Evolutionary conservation across 768 basidiomycete genomes (phyloP).

Genomic region (Tricholomella constricta): DNA sequence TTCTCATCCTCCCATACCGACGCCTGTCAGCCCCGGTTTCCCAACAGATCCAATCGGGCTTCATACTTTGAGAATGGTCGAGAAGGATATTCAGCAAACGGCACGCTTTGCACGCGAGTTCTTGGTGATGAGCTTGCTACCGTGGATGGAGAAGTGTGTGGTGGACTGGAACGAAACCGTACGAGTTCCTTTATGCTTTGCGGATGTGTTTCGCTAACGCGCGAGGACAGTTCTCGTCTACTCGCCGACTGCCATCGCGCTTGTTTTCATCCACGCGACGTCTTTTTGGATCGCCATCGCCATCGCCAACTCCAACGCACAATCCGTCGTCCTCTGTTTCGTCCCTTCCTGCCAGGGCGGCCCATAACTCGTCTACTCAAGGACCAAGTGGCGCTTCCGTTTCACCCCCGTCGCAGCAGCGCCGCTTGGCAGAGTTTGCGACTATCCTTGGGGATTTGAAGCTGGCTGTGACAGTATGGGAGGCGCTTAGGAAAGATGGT

Average conservation of each 20-base stretch:
- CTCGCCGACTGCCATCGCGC: conserved; percentile 77
- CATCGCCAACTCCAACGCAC: conserved; percentile 46
- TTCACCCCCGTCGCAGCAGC: conserved; percentile 63
- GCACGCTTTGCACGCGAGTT: conserved; percentile 86
- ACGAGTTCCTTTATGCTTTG: conserved; percentile 16
- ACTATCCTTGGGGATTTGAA: conserved; percentile 91
- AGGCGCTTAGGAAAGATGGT: conserved; percentile 80
- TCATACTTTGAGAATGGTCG: conserved; percentile 56
- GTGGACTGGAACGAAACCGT: conserved; percentile 93
- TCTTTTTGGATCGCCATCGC: conserved; percentile 68
- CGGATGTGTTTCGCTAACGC: conserved; percentile 5
- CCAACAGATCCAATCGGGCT: conserved; percentile 28
- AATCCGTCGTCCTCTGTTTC: conserved; percentile 43
- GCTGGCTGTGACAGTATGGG: conserved; percentile 83
- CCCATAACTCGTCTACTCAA: conserved; percentile 34
- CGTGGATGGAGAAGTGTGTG: conserved; percentile 96
- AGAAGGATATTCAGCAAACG: conserved; percentile 74
- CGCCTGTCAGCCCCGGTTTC: conserved; percentile 21
- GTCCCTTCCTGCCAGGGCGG: conserved; percentile 39
- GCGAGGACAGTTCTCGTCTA: conserved; percentile 62
- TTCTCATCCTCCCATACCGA: conserved; percentile 15
- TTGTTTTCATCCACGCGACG: conserved; percentile 87
- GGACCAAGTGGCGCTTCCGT: conserved; percentile 15
- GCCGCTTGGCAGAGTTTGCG: conserved; percentile 94
- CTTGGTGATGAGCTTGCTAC: conserved; percentile 83